Base-by-base conservation (phyloP, 2,329 filamentous ascomycete species). In the Emmonsiellopsis sp. region DNA sequence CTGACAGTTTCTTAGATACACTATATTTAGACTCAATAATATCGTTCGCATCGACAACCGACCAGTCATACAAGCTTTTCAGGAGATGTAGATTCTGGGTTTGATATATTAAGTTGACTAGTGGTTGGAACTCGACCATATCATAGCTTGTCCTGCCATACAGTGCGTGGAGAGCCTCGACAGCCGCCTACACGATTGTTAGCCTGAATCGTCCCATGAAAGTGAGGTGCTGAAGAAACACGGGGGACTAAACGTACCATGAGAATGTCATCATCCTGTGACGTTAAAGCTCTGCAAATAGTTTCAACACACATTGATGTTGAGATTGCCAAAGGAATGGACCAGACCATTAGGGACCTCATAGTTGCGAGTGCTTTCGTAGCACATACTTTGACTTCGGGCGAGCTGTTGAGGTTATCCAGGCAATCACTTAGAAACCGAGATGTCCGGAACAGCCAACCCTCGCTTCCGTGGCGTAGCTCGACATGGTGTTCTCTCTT, bases 11-110 rank as follows among this genome's bases (percentile, higher is more conserved):
- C 74, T 97, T 97, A 41, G 88, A 84, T 61, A 96, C 83, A 53
- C 89, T 83, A 67, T 98, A 97, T 66, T 90, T 94, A 64, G 90
- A 85, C 63, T 95, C 89, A 60, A 96, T 88, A 55, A 95, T 83
- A 61, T 95, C 86, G 55, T 88, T 81, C 2, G 89, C 81, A 58
- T 90, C 86, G 43, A 92, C 84, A 9, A 83, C 72, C 4, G 89
- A 88, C 87, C 88, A 93, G 57, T 86, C 82, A 62, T 89, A 90
- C 10, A 95, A 77, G 55, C 84, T 81, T 57, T 80, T 81, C 61
- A 91, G 82, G 7, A 94, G 77, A 38, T 79, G 77, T 42, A 95
- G 80, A 57, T 84, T 86, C 54, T 83, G 77, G n/a, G 78, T 75
- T 56, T 81, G 81, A 64, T 90, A 94, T 76, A 93, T 87, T 51